Percentiles rank a stretch among this genome's conserved stretches.
Evolutionary conservation across 176 grass and related monocot species (phyloP).

Genomic region (Chrysopogon serrulatus): DNA sequence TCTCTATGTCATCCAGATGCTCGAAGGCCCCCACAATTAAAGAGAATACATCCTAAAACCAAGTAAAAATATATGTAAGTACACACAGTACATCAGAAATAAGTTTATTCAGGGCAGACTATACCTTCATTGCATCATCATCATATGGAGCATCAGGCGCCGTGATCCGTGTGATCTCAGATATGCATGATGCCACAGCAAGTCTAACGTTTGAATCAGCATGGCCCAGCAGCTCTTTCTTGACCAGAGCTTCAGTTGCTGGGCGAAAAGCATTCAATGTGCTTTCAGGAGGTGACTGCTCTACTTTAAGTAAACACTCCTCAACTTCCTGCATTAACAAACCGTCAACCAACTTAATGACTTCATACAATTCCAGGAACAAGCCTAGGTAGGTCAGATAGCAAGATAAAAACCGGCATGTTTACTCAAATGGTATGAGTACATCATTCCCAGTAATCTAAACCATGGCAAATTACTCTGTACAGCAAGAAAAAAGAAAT

Average conservation of each 20-base stretch:
- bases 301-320: conserved; percentile 50
- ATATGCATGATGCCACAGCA: conserved; percentile 70
- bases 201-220: conserved; percentile 43
- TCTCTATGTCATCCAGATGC: conserved; percentile 57
- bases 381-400: not conserved
- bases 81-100: conserved; percentile 3
- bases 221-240: conserved; percentile 49
- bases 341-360: not conserved
- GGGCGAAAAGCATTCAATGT: conserved; percentile 46
- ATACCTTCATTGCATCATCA: conserved; percentile 80
- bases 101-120: not conserved
- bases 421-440: not conserved
- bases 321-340: conserved; percentile 61
- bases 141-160: conserved; percentile 88
- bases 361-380: not conserved
- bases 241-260: conserved; percentile 56
- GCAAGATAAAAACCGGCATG: not conserved
- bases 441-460: not conserved
- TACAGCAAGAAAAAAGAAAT: not conserved
- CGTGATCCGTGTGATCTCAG: conserved; percentile 87
- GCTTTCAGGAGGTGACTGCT: conserved; percentile 57
- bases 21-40: conserved; percentile 71
- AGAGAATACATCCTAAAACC: conserved; percentile 63
- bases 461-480: not conserved
- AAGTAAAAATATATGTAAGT: conserved; percentile 6